phyloP scores from a whole-genome alignment of 306 rosid genomes.

The Heteromeles arbutifolia region DNA sequence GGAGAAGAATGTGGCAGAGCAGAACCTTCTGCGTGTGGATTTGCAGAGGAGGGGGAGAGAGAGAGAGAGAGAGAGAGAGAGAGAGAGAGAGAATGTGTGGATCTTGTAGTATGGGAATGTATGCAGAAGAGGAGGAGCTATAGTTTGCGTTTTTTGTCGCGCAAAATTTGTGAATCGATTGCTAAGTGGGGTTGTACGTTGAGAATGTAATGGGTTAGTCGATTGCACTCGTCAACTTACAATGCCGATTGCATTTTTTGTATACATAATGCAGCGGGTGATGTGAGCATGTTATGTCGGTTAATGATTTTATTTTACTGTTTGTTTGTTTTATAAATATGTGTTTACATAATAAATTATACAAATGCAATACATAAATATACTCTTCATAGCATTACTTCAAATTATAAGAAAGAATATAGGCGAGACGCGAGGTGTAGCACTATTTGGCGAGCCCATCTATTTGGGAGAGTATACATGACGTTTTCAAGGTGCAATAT shows the following conservation, averaged over 20 bases:
- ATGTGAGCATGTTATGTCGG: too few species aligned
- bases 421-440: too few species aligned
- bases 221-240: not conserved
- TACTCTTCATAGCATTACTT: too few species aligned
- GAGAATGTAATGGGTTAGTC: not conserved
- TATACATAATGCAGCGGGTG: too few species aligned
- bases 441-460: too few species aligned
- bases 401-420: too few species aligned
- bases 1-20: constrained; percentile 7
- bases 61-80: constrained; percentile 27
- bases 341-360: too few species aligned
- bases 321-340: too few species aligned
- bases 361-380: too few species aligned
- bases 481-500: too few species aligned
- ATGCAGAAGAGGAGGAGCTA: not conserved
- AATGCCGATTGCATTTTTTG: not conserved
- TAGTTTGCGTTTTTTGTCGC: not conserved
- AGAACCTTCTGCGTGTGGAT: constrained; percentile 6
- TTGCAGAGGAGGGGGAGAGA: not conserved
- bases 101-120: not conserved
- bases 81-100: constrained; percentile 1
- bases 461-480: too few species aligned
- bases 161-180: not conserved
- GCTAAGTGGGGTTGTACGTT: constrained; percentile 8
- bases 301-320: too few species aligned